Base-by-base conservation (phyloP, 768 basidiomycete genomes). In the Boletus fagicola region DNA sequence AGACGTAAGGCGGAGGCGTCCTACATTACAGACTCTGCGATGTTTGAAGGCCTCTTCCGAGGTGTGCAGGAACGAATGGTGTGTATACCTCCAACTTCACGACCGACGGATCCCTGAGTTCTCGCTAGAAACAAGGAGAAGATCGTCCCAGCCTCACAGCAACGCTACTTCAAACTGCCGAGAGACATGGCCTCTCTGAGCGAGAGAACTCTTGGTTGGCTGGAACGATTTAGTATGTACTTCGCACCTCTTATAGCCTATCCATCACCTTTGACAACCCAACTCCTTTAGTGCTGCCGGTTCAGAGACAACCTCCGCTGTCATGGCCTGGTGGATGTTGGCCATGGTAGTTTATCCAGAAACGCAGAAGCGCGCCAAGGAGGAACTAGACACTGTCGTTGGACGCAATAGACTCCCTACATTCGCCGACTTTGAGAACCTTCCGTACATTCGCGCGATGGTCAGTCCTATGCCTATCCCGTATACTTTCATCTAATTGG, bases 271-370 rank as follows among this genome's bases (percentile, higher is more conserved):
- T 20, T 24, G 18, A 26, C 43, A 42, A 44, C 4, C 28, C 30
- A 12, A 12, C 16, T 40, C n/a, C 13, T 20, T 26, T 26, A 56
- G 57, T 28, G 54, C 35, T 31, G 55, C 56, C 20, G 51, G 47
- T 12, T 58, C 62, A 26, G 56, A 36, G 11, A 44, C 56, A 26
- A 49, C 54, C 20, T 33, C 53, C 6, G 33, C 26, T n/a, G 56
- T 53, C 36, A 12, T 53, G 56, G 51, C 48, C 59, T 72, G 60
- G 47, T 58, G 54, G 57, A 58, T 72, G 30, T 39, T 70, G 24
- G 66, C 62, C 6, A 68, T 72, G 68, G 60, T 63, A 9, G 45
- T 58, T 5, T 59, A 69, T 48, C 72, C 70, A 1, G 57, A 69
- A 22, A 63, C 64, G 4, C 69, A 74, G 52, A 57, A 54, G 26